Percentiles rank a stretch among this genome's conserved stretches.
phyloP scores from a whole-genome alignment of 1,284 basidiomycete genomes.

The Heterobasidion occidentale region DNA sequence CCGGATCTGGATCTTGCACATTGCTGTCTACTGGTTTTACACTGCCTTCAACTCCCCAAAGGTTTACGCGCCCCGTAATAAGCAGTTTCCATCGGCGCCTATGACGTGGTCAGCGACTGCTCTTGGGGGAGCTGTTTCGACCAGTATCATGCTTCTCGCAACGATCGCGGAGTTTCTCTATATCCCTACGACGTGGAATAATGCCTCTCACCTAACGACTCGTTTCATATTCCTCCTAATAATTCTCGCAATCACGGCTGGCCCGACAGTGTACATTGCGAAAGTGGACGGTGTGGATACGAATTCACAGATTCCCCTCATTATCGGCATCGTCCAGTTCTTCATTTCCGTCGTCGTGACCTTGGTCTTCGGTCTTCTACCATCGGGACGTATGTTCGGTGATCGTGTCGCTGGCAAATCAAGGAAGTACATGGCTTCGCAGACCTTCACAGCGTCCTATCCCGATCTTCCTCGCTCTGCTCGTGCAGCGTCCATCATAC shows the following conservation, averaged over 20 bases:
- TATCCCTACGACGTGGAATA: slow-evolving; percentile 97
- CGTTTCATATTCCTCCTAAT: slow-evolving; percentile 83
- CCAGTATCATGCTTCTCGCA: slow-evolving; percentile 85
- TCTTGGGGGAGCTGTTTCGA: slow-evolving; percentile 88
- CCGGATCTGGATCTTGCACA: slow-evolving; percentile 91
- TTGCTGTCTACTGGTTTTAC: slow-evolving; percentile 90
- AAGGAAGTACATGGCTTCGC: slow-evolving; percentile 92
- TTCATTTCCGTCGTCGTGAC: slow-evolving; percentile 79
- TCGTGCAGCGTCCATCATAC: slow-evolving; percentile 72
- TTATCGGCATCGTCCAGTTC: slow-evolving; percentile 86
- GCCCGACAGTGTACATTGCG: slow-evolving; percentile 88
- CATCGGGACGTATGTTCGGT: slow-evolving; percentile 92
- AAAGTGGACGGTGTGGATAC: slow-evolving; percentile 57
- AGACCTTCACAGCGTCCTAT: slow-evolving; percentile 95
- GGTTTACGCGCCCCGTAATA: slow-evolving; percentile 72
- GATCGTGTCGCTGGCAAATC: slow-evolving; percentile 92
- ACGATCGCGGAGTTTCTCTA: slow-evolving; percentile 91
- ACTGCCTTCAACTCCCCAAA: slow-evolving; percentile 95
- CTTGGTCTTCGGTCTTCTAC: slow-evolving; percentile 74
- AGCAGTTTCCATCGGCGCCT: slow-evolving; percentile 51
- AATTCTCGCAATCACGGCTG: slow-evolving; percentile 80
- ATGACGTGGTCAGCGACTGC: slow-evolving; percentile 94
- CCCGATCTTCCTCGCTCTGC: slow-evolving; percentile 61
- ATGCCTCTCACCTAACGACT: slow-evolving; percentile 88
- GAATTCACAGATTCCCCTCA: slow-evolving; percentile 61